These are phyloP conservation scores for Strobilomyces dryophilus DNA, from an alignment of 768 basidiomycete species.

Conservation along the genomic window DNA sequence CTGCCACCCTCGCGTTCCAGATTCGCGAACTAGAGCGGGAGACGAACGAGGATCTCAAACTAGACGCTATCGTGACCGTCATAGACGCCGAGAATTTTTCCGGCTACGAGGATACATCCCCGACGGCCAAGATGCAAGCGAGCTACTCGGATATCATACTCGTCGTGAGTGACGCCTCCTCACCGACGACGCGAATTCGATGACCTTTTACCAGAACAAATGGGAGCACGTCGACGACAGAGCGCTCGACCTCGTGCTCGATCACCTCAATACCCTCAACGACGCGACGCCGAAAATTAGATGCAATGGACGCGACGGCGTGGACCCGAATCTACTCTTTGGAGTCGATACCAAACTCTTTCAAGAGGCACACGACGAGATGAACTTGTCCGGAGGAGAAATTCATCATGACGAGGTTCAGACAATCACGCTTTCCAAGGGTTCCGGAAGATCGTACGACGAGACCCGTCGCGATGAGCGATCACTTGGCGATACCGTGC, in stretches of 20 bases:
- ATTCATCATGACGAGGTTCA: conserved; percentile 83
- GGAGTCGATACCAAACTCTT: conserved; percentile 88
- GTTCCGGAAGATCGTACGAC: conserved; percentile 23
- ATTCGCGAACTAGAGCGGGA: conserved; percentile 86
- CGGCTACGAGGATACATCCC: conserved; percentile 90
- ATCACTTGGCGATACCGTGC: neutral
- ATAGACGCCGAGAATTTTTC: conserved; percentile 88
- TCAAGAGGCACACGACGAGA: conserved; percentile 17
- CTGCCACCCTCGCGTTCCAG: conserved; percentile 92
- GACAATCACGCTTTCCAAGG: conserved; percentile 60
- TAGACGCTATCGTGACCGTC: conserved; percentile 91
- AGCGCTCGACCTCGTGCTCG: conserved; percentile 75
- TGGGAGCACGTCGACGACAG: conserved; percentile 83
- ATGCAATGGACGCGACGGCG: conserved; percentile 57
- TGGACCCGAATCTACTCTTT: conserved; percentile 79
- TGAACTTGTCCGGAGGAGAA: conserved; percentile 14
- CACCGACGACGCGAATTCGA: neutral
- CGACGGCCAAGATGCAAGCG: conserved; percentile 93
- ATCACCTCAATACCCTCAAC: conserved; percentile 86
- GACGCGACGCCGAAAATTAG: conserved; percentile 84
- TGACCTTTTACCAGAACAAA: conserved; percentile 60
- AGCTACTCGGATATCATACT: conserved; percentile 91
- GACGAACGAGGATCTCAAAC: conserved; percentile 66
- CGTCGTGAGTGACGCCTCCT: conserved; percentile 47
- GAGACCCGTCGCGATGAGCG: conserved; percentile 5